Percentiles rank a stretch among this genome's conserved stretches.
phyloP scores from a whole-genome alignment of 345 rosid genomes.

The Pugionium dolabratum region DNA sequence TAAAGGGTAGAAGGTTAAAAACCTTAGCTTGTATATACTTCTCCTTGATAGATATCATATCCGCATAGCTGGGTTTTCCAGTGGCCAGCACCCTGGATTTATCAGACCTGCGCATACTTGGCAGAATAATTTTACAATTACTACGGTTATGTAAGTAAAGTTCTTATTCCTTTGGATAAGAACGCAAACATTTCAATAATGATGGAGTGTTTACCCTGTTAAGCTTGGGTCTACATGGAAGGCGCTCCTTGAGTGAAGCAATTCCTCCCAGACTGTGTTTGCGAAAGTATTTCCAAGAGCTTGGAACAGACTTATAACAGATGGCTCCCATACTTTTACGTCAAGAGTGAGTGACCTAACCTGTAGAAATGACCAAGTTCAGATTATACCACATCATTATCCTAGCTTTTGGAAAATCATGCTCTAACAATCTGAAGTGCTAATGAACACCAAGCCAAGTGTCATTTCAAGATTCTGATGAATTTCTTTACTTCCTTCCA shows the following conservation, averaged over 20 bases:
- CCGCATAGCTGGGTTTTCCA: constrained; percentile 69
- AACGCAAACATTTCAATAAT: constrained; percentile 15
- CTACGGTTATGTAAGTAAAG: constrained; percentile 7
- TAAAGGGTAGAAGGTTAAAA: constrained; percentile 33
- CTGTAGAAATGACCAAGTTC: constrained; percentile 48
- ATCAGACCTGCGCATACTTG: constrained; percentile 60
- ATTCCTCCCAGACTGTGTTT: constrained; percentile 97
- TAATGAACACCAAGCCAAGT: constrained; percentile 19
- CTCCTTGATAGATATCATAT: constrained; percentile 88
- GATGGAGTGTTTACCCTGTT: constrained; percentile 49
- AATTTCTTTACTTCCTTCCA: constrained; percentile 4
- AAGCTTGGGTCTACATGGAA: constrained; percentile 62
- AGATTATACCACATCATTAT: constrained; percentile 10
- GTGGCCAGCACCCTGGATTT: constrained; percentile 56
- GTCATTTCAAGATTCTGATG: constrained; percentile 13
- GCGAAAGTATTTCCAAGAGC: constrained; percentile 89
- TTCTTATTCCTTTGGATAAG: constrained; percentile 11
- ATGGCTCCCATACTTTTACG: constrained; percentile 98
- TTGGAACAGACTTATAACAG: constrained; percentile 93
- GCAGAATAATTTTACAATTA: constrained; percentile 16
- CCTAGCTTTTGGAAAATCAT: background rate
- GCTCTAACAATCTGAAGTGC: constrained; percentile 18
- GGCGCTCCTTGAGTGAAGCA: constrained; percentile 79
- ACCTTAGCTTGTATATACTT: constrained; percentile 99
- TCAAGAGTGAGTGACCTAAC: constrained; percentile 98